Evolutionary conservation across 2,329 filamentous ascomycete genomes (phyloP).

Genomic region (Trichoderma sp.): DNA sequence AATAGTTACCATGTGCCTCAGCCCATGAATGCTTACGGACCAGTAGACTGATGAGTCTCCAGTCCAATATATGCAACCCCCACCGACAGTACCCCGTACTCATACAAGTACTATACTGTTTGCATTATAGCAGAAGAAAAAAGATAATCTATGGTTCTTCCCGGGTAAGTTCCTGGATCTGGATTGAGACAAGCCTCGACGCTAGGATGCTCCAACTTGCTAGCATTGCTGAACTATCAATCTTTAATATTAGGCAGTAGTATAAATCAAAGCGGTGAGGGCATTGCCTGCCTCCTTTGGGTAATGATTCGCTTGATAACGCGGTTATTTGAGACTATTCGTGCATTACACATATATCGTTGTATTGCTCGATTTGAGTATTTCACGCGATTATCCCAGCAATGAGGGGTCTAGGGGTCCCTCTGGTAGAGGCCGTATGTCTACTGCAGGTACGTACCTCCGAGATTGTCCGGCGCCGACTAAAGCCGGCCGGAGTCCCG

Average conservation of each 20-base stretch:
- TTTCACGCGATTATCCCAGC: background rate
- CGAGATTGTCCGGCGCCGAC: background rate
- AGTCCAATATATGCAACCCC: background rate
- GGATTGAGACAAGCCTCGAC: constrained; percentile 1
- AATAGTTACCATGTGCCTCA: background rate
- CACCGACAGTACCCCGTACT: background rate
- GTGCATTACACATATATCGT: background rate
- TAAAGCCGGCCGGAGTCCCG: background rate
- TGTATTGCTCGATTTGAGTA: background rate
- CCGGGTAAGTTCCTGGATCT: background rate
- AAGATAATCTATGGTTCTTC: background rate
- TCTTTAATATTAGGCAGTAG: background rate
- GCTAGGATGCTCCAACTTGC: background rate
- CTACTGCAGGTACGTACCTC: background rate
- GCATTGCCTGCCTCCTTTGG: background rate
- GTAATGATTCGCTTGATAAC: background rate
- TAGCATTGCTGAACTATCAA: background rate
- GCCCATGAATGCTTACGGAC: background rate
- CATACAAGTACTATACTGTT: background rate
- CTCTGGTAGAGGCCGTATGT: too few relatives aligned
- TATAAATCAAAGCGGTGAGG: background rate
- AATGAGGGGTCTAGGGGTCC: too few relatives aligned
- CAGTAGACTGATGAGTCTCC: background rate
- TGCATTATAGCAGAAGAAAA: background rate
- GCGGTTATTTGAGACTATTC: background rate